Evolutionary conservation across 768 basidiomycete species (phyloP), one percentile per base, ranked within the genome.

Genomic region (Pleurotus giganteus): DNA sequence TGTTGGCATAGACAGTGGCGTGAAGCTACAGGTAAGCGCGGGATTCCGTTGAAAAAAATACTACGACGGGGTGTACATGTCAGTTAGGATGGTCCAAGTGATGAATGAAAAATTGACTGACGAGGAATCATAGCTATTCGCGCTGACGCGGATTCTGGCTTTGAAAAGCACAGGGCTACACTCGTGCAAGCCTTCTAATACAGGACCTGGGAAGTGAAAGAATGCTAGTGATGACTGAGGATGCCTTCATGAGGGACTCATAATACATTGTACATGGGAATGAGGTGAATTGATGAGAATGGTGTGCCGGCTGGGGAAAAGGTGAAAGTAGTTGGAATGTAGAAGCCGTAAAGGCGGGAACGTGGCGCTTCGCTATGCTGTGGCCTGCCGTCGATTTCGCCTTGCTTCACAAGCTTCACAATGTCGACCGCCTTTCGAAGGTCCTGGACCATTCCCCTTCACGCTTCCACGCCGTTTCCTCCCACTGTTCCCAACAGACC

Each of bases 331-430:
- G n/a, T n/a, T n/a, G n/a, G n/a, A n/a, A n/a, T n/a, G n/a, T n/a
- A n/a, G n/a, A n/a, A n/a, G n/a, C n/a, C n/a, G n/a, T n/a, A n/a
- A n/a, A n/a, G n/a, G n/a, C n/a, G n/a, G n/a, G n/a, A n/a, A n/a
- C n/a, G n/a, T n/a, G n/a, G n/a, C n/a, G n/a, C n/a, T 21, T 17
- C 39, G 17, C 23, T 47, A 28, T 31, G 46, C 17, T 29, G 46
- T 32, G 8, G 46, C 46, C 19, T 41, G 39, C 27, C 46, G 46
- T 21, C 49, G 23, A 51, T 57, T 37, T 37, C 49, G 31, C 24
- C 64, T 47, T 57, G 69, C 67, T 27, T 64, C 66, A 46, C 70
- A 71, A 24, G 70, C 70, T 36, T 61, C 69, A 36, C 70, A 71
- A 26, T 67, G 66, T 29, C 70, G 57, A 36, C 67, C 66, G 55